A percentile compares a stretch with the other conserved stretches of the same genome.
These are phyloP conservation scores for Aspergillus piperis DNA, from an alignment of 2,329 filamentous ascomycete species.

Conservation along the genomic window DNA sequence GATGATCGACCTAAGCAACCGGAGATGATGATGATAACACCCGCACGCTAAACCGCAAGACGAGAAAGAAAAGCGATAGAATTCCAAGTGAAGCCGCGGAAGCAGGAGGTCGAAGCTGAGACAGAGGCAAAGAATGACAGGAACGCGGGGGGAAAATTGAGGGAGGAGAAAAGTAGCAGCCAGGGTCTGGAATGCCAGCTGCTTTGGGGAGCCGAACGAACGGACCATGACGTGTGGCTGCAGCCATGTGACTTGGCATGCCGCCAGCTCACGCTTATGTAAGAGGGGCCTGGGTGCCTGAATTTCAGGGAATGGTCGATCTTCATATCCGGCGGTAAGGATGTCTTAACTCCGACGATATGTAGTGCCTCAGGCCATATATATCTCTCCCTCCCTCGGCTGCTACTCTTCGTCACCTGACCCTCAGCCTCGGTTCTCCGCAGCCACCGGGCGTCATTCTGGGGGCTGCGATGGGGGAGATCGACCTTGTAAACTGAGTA, in stretches of 20 bases:
- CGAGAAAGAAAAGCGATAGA: background rate
- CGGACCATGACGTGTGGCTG: slow-evolving; percentile 19
- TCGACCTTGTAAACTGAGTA: background rate
- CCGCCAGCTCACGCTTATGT: slow-evolving; percentile 3
- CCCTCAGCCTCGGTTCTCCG: slow-evolving; percentile 28
- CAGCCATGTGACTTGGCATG: slow-evolving; percentile 11
- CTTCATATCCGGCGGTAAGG: background rate
- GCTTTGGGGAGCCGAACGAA: slow-evolving; percentile 4
- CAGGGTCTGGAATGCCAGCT: slow-evolving; percentile 8
- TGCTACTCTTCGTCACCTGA: slow-evolving; percentile 7
- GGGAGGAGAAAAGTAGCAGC: background rate
- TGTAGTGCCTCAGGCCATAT: too few species aligned
- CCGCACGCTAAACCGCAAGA: slow-evolving; percentile 3
- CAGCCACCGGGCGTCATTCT: slow-evolving; percentile 14
- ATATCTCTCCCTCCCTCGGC: too few species aligned
- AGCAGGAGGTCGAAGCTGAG: background rate
- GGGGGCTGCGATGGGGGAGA: background rate
- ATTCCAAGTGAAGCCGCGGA: background rate
- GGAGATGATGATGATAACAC: background rate
- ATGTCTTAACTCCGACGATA: background rate
- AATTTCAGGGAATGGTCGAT: background rate
- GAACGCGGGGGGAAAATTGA: background rate
- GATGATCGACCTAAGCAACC: slow-evolving; percentile 6
- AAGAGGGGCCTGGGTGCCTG: background rate
- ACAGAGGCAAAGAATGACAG: background rate